These are phyloP conservation scores for Asterophora parasitica DNA, from an alignment of 768 basidiomycete species.

Conservation along the genomic window DNA sequence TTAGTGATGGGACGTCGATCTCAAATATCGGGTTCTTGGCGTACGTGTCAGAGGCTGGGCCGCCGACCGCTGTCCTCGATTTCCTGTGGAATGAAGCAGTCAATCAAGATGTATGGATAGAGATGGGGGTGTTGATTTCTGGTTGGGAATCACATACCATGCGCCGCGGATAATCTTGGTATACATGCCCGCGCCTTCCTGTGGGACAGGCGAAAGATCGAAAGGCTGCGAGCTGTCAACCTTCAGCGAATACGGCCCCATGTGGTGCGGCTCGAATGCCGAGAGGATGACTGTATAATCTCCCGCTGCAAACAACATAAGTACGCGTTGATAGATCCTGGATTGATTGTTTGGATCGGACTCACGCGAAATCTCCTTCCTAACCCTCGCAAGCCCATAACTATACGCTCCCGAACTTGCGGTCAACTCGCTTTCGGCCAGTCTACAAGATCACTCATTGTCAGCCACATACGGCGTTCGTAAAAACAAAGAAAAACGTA, in stretches of 20 bases:
- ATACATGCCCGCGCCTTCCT: conserved; percentile 94
- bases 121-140: too few relatives aligned
- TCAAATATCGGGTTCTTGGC: conserved; percentile 65
- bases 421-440: conserved; percentile 63
- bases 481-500: conserved; percentile 33
- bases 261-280: conserved; percentile 70
- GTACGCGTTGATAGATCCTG: not conserved
- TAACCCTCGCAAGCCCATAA: conserved; percentile 63
- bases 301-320: conserved; percentile 43
- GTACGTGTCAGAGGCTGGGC: conserved; percentile 65
- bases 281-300: conserved; percentile 84
- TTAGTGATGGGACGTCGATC: conserved; percentile 44
- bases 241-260: conserved; percentile 60
- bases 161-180: conserved; percentile 57
- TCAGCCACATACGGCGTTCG: not conserved
- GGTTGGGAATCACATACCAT: conserved; percentile 70
- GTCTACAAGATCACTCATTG: conserved; percentile 24
- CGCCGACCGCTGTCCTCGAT: conserved; percentile 54
- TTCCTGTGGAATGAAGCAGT: conserved; percentile 46
- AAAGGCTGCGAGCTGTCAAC: conserved; percentile 60
- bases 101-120: too few relatives aligned
- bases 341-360: conserved; percentile 5
- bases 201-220: conserved; percentile 60
- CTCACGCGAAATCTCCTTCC: conserved; percentile 52
- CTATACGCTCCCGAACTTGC: conserved; percentile 77